Evolutionary conservation across 306 rosid genomes (phyloP), one percentile per base, ranked within the genome.

Genomic region (Sophora flavescens): DNA sequence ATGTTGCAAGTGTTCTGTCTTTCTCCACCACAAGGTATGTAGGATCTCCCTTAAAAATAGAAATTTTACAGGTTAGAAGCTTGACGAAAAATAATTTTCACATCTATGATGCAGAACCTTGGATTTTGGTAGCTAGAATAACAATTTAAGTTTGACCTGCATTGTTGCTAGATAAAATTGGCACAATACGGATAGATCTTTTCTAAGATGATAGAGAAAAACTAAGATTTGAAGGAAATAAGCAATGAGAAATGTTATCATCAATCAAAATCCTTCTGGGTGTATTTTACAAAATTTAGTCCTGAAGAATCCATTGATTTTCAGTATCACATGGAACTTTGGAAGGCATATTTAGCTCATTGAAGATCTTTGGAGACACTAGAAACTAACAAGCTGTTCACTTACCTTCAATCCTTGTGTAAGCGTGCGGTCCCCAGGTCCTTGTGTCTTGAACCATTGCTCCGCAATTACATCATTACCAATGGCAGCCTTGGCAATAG

Each of bases 1-100:
- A 95, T 4, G 97, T 95, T 67, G 99, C 97, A 1, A 92, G 89
- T 39, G 84, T 87, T 72, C 70, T 84, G 74, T 96, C 99, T 70
- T 83, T 89, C 88, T 96, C 98, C 80, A 96, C 97, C 36, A 96
- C 97, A 41, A 96, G 96, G 84, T 96, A 96, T 42, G 99, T 95
- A 26, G 99, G 98, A 63, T 92, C 98, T 75, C 98, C 98, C 97
- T 90, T 82, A 72, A 72, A 36, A 38, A 54, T 5, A 48, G 2
- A 1, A 14, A 48, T n/a, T 47, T 68, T 13, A 59, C 41, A 28
- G 26, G 70, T 26, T 35, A 6, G 26, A 65, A 73, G 36, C 9
- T 3, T 45, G 53, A 76, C 14, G 58, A 58, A 56, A 54, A 10
- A 22, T 30, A 16, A 7, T 57, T 78, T 67, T 63, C 67, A 78